Evolutionary conservation across 2,329 filamentous ascomycete genomes (phyloP).

Genomic region (Furcasterigmium furcatum): DNA sequence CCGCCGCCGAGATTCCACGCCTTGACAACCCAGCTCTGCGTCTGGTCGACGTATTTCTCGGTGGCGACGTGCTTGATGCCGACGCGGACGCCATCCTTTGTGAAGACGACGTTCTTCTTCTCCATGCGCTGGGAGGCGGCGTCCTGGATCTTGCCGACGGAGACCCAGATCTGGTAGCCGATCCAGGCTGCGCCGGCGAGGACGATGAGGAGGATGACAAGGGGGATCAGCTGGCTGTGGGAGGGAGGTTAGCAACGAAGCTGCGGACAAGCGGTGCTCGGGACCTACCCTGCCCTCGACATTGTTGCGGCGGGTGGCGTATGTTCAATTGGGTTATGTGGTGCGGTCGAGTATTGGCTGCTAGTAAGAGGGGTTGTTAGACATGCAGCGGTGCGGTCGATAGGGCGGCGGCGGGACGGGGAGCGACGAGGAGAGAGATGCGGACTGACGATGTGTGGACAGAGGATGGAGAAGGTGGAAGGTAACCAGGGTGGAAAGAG

Average conservation of each 20-base stretch:
- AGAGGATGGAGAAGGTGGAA: no score
- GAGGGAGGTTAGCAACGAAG: neutral
- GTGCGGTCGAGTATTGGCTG: no score
- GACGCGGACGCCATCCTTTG: slow-evolving; percentile 71
- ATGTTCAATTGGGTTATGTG: neutral
- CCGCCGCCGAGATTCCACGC: slow-evolving; percentile 56
- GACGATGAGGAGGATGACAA: slow-evolving; percentile 60
- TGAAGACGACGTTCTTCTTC: slow-evolving; percentile 72
- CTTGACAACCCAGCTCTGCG: slow-evolving; percentile 66
- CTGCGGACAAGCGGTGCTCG: neutral
- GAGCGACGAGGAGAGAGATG: no score
- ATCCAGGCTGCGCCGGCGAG: slow-evolving; percentile 59
- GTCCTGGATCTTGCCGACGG: slow-evolving; percentile 61
- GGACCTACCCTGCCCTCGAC: neutral
- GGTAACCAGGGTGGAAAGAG: no score
- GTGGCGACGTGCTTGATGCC: slow-evolving; percentile 65
- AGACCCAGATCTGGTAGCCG: slow-evolving; percentile 70
- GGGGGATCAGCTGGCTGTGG: slow-evolving; percentile 60
- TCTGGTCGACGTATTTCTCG: slow-evolving; percentile 71
- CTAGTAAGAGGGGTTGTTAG: no score
- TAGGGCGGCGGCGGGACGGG: no score
- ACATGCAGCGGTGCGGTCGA: no score
- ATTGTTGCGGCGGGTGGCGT: neutral
- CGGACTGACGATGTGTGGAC: no score
- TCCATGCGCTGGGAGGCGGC: slow-evolving; percentile 68